Base-by-base conservation (phyloP, 352 stramenopile genomes). In the Pythium grandisporangium region DNA sequence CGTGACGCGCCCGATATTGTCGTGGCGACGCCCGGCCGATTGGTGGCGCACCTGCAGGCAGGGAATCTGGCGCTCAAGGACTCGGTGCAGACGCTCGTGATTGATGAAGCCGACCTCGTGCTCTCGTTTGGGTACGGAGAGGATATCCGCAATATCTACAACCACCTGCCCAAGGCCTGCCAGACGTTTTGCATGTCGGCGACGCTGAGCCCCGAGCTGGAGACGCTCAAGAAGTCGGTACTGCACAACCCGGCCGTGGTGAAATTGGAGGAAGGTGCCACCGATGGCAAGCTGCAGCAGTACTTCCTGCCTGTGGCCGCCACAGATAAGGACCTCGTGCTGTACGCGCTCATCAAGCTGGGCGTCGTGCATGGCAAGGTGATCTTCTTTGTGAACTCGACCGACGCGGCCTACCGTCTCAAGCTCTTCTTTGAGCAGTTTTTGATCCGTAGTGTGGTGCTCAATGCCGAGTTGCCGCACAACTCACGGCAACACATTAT, bases 361-460 rank as follows among this genome's bases (percentile, higher is more conserved):
- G 84, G 95, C 24, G 70, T 99, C 24, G 69, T 99, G 25, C 89
- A 96, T 50, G 96, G 96, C 37, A 99, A 98, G 53, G 86, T 96
- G 19, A 89, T 99, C 26, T 98, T 99, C 61, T 99, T 99, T 56
- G 96, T 99, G 11, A 99, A 99, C 69, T 95, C 53, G 75, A 99
- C 70, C 57, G 67, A 68, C 76, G 86, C 53, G 11, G 79, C 79
- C 5, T 99, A 99, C 68, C 73, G 91, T 19, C 70, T 99, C 24
- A 99, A 99, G 69, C 74, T 99, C 19, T 99, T 99, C 68, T 91
- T 99, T 22, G 96, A 99, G 72, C 95, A 98, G 53, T 99, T 99
- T 51, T 80, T 96, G 56, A 98, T 99, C 60, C 91, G 96, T 54
- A 93, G 87, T 24, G 96, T 95, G 6, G 95, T 99, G n/a, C 62